Percentiles rank a stretch among this genome's conserved stretches.
phyloP scores from a whole-genome alignment of 305 asterid species.

The Rubia peregrina region DNA sequence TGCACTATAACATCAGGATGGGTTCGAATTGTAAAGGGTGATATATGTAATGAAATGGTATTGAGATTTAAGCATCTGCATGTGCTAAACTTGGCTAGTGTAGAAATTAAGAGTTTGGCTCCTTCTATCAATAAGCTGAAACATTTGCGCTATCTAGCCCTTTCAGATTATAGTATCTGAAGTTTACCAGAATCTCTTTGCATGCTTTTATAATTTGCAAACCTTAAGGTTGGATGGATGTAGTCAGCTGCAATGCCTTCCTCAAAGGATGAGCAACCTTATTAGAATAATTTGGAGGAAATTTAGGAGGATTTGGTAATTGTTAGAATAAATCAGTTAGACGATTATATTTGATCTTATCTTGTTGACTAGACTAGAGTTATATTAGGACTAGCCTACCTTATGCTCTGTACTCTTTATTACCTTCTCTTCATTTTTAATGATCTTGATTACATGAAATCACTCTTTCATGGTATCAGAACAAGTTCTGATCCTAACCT shows the following conservation, averaged over 20 bases:
- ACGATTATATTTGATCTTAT: no score
- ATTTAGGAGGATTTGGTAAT: no score
- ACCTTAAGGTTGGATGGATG: background rate
- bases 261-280: background rate
- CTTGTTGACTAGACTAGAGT: no score
- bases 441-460: no score
- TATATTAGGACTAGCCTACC: no score
- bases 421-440: no score
- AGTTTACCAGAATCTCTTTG: background rate
- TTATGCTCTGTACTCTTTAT: no score
- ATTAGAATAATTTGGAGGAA: no score
- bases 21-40: background rate
- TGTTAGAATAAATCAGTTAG: no score
- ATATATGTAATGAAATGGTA: background rate
- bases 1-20: background rate
- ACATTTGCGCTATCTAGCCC: background rate
- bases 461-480: no score
- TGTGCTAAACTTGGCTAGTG: background rate
- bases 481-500: no score
- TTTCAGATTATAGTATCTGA: background rate
- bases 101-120: background rate
- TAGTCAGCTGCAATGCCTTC: background rate
- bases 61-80: background rate
- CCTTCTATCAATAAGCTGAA: background rate
- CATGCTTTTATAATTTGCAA: background rate